Evolutionary conservation across 768 basidiomycete species (phyloP), one percentile per base, ranked within the genome.

Genomic region (Hygrocybe coccinea): DNA sequence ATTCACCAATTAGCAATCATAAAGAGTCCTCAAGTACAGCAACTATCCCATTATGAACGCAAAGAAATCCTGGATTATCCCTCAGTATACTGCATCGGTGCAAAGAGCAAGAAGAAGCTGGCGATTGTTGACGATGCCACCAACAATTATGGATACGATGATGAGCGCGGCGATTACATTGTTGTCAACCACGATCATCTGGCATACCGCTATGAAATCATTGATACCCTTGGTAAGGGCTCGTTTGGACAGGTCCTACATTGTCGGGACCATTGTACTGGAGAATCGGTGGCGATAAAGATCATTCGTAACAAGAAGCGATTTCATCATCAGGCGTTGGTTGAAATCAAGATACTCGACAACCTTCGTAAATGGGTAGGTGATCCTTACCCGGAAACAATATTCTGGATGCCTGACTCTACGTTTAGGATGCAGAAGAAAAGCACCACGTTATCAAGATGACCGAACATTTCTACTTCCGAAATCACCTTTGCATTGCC

Each of bases 281-380:
- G 97, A 9, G 83, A 90, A 64, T 94, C 92, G n/a, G 91, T 98
- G 9, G 97, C 97, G 15, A 86, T 99, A 75, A 99, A 99, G 79
- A 98, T 99, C 59, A 98, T 99, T 63, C 85, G 97, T 38, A 98
- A 98, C 77, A 98, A 97, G 79, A 97, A 98, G 72, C 81, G 97
- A 47, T 98, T 98, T 76, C 95, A 98, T 69, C 91, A 95, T 64
- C 97, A 98, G 69, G 97, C 95, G 1, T 70, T 98, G 43, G 95
- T 98, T n/a, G 97, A 98, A 74, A 95, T 98, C 73, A 97, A 97
- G 74, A 97, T 99, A 56, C 75, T 99, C 59, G 93, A 97, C 63
- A 97, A 91, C 68, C 77, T 98, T 62, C 84, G 90, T 29, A 93
- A 95, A 89, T 98, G 97, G 97, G 95, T 92, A 64, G 55, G 87